Evolutionary conservation across 2,329 filamentous ascomycete genomes (phyloP), one percentile per base, ranked within the genome.

Genomic region (Colletotrichum sansevieriae): DNA sequence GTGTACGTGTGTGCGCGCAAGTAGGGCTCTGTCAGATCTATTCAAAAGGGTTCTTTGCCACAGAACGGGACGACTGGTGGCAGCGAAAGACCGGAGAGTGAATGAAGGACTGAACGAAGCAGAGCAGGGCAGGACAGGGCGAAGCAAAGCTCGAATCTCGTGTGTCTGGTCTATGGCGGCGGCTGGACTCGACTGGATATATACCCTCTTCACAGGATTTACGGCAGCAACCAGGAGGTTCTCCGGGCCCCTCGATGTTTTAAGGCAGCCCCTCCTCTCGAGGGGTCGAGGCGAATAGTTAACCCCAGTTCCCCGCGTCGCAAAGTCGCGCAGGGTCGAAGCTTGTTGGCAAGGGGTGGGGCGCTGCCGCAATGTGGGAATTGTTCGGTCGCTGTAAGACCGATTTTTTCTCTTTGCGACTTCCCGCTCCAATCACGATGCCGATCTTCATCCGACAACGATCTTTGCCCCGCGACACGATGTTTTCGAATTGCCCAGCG

Each of bases 351-450:
- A 56, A 29, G 55, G 58, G 41, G 59, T 65, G 68, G 68, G 65
- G 49, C 59, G 39, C 59, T 63, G 52, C 46, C 65, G 52, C 63
- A 29, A 56, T 51, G 65, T 65, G 65, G 65, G 65, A 69, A 70
- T 64, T 55, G 68, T 71, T 71, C 70, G 70, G 70, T 70, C 63
- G 52, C 64, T 68, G 68, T 70, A 71, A 70, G 70, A 71, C 70
- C 70, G 70, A 71, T 64, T 61, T 25, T 41, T 41, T 35, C 58
- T 63, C 56, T 55, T 70, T 70, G 51, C 61, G 65, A 59, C 56
- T 69, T 62, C 46, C 61, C 65, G 61, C 66, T 66, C 69, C 67
- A 70, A 70, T 70, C 67, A 70, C 58, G 25, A 63, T 37, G 63
- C 41, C 54, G 57, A 61, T 65, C 49, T 12, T 56, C 64, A 69